A percentile compares a stretch with the other conserved stretches of the same genome.
phyloP scores from a whole-genome alignment of 345 rosid species.

The Eucalyptus marginata region DNA sequence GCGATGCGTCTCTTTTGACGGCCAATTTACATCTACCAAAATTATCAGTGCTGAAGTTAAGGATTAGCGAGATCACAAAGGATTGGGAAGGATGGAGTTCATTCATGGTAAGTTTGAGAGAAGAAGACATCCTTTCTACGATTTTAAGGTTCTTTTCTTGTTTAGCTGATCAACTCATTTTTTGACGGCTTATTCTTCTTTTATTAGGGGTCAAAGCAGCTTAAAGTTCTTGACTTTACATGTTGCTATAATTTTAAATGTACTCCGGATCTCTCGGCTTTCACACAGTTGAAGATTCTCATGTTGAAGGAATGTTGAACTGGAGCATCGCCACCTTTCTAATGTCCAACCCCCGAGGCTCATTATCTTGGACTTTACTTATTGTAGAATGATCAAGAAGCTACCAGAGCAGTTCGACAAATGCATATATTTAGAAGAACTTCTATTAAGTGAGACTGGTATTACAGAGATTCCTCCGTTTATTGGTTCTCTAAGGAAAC shows the following conservation, averaged over 20 bases:
- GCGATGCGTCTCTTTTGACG: too few species aligned
- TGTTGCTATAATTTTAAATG: fast-evolving
- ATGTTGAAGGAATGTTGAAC: fast-evolving
- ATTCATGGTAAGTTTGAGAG: fast-evolving
- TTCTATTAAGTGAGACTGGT: fast-evolving
- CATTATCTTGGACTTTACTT: fast-evolving
- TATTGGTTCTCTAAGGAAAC: too few species aligned
- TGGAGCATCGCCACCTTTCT: too few species aligned
- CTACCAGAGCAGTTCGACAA: not conserved
- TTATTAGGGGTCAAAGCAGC: not conserved
- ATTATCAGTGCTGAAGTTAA: fast-evolving
- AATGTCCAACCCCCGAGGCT: too few species aligned
- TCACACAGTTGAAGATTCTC: not conserved
- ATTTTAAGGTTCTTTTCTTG: fast-evolving
- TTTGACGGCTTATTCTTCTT: not conserved
- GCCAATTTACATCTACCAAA: fast-evolving
- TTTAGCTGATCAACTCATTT: not conserved
- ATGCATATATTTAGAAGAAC: not conserved
- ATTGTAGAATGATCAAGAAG: fast-evolving
- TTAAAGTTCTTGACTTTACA: fast-evolving
- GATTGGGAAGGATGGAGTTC: not conserved
- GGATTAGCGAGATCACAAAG: too few species aligned
- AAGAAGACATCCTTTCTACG: fast-evolving
- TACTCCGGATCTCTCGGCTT: not conserved
- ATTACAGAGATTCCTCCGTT: too few species aligned